phyloP scores from a whole-genome alignment of 257 asterid genomes.

The Ajuga chamaepitys region DNA sequence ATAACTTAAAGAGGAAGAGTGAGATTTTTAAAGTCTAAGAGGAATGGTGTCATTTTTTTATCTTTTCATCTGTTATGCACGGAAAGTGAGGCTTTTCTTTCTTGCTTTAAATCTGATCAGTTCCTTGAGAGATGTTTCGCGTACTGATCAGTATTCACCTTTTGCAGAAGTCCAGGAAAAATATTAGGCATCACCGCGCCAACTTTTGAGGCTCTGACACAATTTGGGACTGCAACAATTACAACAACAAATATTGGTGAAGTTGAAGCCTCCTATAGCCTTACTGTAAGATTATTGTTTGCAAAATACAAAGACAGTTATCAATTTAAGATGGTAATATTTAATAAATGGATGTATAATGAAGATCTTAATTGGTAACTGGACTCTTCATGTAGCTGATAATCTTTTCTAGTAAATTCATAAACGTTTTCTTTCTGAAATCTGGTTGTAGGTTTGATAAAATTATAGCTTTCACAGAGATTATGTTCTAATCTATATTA shows the following conservation, averaged over 20 bases:
- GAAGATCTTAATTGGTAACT: not conserved
- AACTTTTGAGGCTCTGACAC: constrained; percentile 89
- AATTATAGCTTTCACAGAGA: not conserved
- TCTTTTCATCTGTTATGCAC: not conserved
- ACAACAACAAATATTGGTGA: constrained; percentile 81
- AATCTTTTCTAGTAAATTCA: not conserved
- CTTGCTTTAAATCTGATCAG: not conserved
- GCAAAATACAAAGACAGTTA: not conserved
- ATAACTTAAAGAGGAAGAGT: too few relatives aligned
- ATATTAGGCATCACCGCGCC: constrained; percentile 69
- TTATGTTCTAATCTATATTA: not conserved
- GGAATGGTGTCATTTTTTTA: not conserved
- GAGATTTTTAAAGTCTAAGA: not conserved
- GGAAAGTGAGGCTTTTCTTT: not conserved
- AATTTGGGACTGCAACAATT: constrained; percentile 80
- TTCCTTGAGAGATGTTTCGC: not conserved
- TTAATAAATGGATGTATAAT: not conserved
- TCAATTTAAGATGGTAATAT: not conserved
- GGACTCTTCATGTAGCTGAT: not conserved
- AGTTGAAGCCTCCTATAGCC: constrained; percentile 98
- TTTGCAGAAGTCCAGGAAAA: constrained; percentile 88
- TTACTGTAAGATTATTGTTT: constrained; percentile 49
- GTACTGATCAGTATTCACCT: not conserved
- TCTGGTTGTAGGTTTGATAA: not conserved
- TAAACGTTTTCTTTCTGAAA: not conserved